Evolutionary conservation across 1,139 yeast genomes (phyloP).

Genomic region (Hemisphaericaspora xylanilytica): DNA sequence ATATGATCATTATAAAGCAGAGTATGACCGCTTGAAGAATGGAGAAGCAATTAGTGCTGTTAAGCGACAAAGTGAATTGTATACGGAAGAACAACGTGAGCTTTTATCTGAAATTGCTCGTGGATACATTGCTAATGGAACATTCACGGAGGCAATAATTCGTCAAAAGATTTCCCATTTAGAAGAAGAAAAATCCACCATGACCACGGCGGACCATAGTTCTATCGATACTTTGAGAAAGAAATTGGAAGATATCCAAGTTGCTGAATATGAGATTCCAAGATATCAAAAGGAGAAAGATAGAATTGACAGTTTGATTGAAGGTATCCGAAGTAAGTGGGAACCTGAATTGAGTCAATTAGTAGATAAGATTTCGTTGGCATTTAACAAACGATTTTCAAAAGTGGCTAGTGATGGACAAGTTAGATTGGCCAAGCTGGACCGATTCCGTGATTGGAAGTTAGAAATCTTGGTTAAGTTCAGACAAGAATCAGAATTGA

Average conservation of each 20-base stretch:
- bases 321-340: conserved; percentile 45
- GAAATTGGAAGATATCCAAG: conserved; percentile 31
- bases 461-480: conserved; percentile 83
- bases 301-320: conserved; percentile 35
- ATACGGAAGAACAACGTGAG: conserved; percentile 43
- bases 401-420: conserved; percentile 85
- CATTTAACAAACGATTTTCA: conserved; percentile 64
- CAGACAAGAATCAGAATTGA: conserved; percentile 68
- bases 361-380: conserved; percentile 53
- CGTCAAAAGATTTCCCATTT: conserved; percentile 31
- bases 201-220: conserved; percentile 39
- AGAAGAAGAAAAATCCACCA: conserved; percentile 39
- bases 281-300: conserved; percentile 23
- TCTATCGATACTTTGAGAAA: conserved; percentile 33
- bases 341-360: conserved; percentile 55
- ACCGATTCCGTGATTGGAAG: conserved; percentile 72
- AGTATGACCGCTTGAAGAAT: conserved; percentile 42
- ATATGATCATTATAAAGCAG: conserved; percentile 39
- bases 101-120: conserved; percentile 44
- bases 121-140: conserved; percentile 39
- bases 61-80: conserved; percentile 36
- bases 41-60: conserved; percentile 45
- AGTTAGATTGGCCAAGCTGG: conserved; percentile 57
- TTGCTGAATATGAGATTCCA: conserved; percentile 35
- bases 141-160: conserved; percentile 39